Conservation (phyloP, 2,329 filamentous ascomycete species). For the Akanthomyces lecanii region DNA sequence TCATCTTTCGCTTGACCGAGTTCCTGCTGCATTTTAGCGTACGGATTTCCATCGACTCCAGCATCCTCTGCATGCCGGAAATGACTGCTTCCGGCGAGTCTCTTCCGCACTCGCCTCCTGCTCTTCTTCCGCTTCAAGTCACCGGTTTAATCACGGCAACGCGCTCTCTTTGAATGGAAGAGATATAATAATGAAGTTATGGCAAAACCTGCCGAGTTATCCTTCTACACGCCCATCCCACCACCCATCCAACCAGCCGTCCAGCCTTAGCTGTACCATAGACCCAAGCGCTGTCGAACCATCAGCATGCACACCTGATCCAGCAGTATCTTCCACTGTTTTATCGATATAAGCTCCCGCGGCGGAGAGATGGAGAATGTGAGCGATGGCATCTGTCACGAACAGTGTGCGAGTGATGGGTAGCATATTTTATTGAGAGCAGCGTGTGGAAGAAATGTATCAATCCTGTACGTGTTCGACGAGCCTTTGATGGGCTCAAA, state of each 20-base stretch:
- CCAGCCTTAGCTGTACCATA: constrained; percentile 5
- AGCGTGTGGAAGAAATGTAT: constrained; percentile 19
- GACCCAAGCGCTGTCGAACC: constrained; percentile 4
- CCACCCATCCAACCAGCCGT: constrained; percentile 2
- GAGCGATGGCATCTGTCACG: constrained; percentile 27
- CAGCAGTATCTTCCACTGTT: constrained; percentile 48
- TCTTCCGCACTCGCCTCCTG: no score
- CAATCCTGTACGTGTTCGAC: constrained; percentile 22
- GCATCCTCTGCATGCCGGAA: no score
- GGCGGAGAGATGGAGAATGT: constrained; percentile 31
- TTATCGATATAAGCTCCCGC: constrained; percentile 30
- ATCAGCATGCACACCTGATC: constrained; percentile 1
- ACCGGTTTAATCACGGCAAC: not conserved
- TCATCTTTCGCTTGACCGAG: no score
- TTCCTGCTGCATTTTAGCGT: no score
- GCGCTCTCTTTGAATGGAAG: not conserved
- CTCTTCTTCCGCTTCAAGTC: no score
- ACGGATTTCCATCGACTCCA: no score
- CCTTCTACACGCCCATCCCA: not conserved
- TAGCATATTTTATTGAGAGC: constrained; percentile 17
- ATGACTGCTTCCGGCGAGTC: no score
- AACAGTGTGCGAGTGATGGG: constrained; percentile 30
- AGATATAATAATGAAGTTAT: not conserved
- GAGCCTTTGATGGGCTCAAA: constrained; percentile 19
- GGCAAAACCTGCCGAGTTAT: not conserved